Percentiles rank a stretch among this genome's conserved stretches.
Evolutionary conservation across 129 eudicot genomes (phyloP).

Genomic region (Flaveria bidentis): DNA sequence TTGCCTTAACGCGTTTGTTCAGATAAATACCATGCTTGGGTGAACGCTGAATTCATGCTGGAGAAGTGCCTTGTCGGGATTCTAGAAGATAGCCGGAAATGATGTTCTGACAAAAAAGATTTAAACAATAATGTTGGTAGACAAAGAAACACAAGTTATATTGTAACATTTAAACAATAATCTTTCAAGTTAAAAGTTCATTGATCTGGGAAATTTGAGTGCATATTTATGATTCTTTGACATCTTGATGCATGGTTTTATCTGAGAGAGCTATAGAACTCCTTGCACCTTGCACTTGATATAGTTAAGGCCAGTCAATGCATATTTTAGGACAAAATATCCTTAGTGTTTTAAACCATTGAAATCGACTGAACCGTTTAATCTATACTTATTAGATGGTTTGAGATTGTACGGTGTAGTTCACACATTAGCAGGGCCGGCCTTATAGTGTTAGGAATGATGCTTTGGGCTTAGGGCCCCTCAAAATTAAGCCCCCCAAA

Average conservation of each 20-base stretch:
- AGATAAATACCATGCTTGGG: slow-evolving; percentile 57
- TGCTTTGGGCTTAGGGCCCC: too few species aligned
- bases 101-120: background rate
- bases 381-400: too few species aligned
- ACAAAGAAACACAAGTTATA: background rate
- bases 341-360: too few species aligned
- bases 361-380: background rate
- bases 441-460: too few species aligned
- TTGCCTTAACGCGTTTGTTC: slow-evolving; percentile 18
- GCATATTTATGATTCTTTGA: slow-evolving; percentile 19
- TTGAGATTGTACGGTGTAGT: too few species aligned
- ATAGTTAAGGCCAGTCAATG: too few species aligned
- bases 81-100: slow-evolving; percentile 39
- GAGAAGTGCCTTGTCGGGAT: slow-evolving; percentile 48
- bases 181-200: background rate
- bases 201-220: slow-evolving; percentile 4
- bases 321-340: background rate
- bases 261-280: background rate
- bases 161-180: slow-evolving; percentile 5
- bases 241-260: background rate
- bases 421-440: too few species aligned
- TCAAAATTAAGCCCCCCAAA: too few species aligned
- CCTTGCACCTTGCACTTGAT: too few species aligned
- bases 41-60: slow-evolving; percentile 44
- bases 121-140: slow-evolving; percentile 1